Conservation (phyloP, 2,329 filamentous ascomycete genomes). For the Aspergillus chevalieri region DNA sequence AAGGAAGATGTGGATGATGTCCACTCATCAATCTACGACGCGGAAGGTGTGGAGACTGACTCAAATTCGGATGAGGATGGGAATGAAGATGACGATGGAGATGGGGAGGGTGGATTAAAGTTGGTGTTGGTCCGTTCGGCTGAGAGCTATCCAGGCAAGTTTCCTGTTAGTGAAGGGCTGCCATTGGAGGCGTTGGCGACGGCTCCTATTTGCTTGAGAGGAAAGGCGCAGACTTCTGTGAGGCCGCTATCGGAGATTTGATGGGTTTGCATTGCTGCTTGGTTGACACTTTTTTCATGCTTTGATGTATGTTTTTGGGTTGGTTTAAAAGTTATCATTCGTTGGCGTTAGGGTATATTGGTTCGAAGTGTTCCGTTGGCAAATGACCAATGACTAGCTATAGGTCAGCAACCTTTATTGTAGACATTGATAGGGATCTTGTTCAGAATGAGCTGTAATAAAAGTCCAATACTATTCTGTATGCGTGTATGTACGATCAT, state of each 20-base stretch:
- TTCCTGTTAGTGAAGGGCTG: conserved; percentile 26
- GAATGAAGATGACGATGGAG: conserved; percentile 7
- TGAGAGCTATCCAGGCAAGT: conserved; percentile 27
- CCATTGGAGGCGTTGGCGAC: conserved; percentile 22
- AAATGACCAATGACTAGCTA: too few species aligned
- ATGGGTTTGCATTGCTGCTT: not conserved
- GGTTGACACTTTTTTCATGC: not conserved
- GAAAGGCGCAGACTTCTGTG: conserved; percentile 19
- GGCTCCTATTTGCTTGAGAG: conserved; percentile 15
- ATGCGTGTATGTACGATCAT: too few species aligned
- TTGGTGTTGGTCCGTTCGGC: conserved; percentile 16
- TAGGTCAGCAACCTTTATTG: too few species aligned
- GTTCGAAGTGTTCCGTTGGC: too few species aligned
- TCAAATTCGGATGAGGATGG: conserved; percentile 7
- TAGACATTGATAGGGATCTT: too few species aligned
- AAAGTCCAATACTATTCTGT: too few species aligned
- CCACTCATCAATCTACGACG: not conserved
- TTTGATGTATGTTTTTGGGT: not conserved
- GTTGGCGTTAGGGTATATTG: too few species aligned
- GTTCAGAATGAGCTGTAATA: too few species aligned
- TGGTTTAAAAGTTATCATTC: too few species aligned
- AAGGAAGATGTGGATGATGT: too few species aligned
- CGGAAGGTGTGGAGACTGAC: not conserved
- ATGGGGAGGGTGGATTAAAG: conserved; percentile 1
- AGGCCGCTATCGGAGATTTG: conserved; percentile 26